Percentiles rank a stretch among this genome's conserved stretches.
Evolutionary conservation across 2,329 filamentous ascomycete species (phyloP).

Genomic region (Diaporthe caulivora): DNA sequence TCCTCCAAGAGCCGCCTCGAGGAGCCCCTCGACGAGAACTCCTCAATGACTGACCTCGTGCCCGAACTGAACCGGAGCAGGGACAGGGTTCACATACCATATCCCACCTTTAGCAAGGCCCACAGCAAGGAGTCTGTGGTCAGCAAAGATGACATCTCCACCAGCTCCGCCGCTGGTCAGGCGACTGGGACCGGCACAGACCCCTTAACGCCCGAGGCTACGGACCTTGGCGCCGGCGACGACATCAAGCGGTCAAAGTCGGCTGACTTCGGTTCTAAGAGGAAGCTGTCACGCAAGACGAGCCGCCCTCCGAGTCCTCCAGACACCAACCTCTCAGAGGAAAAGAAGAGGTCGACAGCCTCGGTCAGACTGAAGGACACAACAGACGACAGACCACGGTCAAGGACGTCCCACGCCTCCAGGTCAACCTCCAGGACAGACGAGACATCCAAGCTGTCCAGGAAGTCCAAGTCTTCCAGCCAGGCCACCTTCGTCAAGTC

Average conservation of each 20-base stretch:
- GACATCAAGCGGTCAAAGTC: constrained; percentile 63
- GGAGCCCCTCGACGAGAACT: constrained; percentile 32
- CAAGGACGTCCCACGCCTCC: constrained; percentile 52
- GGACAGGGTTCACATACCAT: constrained; percentile 71
- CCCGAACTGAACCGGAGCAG: constrained; percentile 59
- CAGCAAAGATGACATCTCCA: constrained; percentile 66
- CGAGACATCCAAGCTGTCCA: constrained; percentile 65
- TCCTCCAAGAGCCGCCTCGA: constrained; percentile 41
- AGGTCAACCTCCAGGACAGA: constrained; percentile 57
- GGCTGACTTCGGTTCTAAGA: constrained; percentile 52
- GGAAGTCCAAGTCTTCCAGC: constrained; percentile 69
- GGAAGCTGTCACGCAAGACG: constrained; percentile 55
- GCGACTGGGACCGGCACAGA: constrained; percentile 64
- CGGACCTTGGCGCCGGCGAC: constrained; percentile 71
- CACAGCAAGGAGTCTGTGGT: constrained; percentile 89
- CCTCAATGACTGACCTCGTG: constrained; percentile 63
- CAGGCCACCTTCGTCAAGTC: constrained; percentile 66
- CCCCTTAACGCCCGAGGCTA: constrained; percentile 77
- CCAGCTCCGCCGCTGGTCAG: constrained; percentile 47
- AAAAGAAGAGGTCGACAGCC: constrained; percentile 53
- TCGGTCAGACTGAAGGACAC: constrained; percentile 48
- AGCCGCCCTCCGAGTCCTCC: constrained; percentile 72
- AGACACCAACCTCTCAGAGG: constrained; percentile 70
- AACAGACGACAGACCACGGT: constrained; percentile 50
- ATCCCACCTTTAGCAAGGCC: constrained; percentile 88